phyloP scores from a whole-genome alignment of 805 yeast genomes.

The Zygosaccharomyces pseudorouxii region DNA sequence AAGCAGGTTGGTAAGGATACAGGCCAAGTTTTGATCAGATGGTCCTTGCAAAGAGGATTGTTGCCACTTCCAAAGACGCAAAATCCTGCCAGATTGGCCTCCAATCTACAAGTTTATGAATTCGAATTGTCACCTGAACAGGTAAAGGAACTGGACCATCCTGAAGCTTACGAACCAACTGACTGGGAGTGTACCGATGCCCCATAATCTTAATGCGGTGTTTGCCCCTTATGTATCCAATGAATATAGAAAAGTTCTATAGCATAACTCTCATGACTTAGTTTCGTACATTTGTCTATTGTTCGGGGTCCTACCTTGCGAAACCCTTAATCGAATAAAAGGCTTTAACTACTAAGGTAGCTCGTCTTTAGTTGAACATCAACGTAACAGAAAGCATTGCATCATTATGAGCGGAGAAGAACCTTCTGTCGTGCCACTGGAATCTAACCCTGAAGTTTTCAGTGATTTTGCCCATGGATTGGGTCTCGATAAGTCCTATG shows the following conservation, averaged over 20 bases:
- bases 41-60: slow-evolving; percentile 70
- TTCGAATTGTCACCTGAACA: slow-evolving; percentile 45
- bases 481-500: slow-evolving; percentile 58
- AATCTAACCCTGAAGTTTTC: slow-evolving; percentile 85
- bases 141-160: slow-evolving; percentile 41
- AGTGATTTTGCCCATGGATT: slow-evolving; percentile 59
- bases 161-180: slow-evolving; percentile 61
- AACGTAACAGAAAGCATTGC: background rate
- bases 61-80: slow-evolving; percentile 68
- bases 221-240: background rate
- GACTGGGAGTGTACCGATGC: slow-evolving; percentile 73
- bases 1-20: slow-evolving; percentile 45
- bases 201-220: slow-evolving; percentile 35
- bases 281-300: background rate
- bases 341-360: background rate
- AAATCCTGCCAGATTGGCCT: slow-evolving; percentile 45
- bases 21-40: slow-evolving; percentile 63
- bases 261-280: background rate
- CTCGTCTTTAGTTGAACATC: background rate
- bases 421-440: slow-evolving; percentile 71
- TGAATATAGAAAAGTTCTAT: background rate
- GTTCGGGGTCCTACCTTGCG: background rate
- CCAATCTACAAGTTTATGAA: slow-evolving; percentile 52
- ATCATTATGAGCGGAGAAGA: slow-evolving; percentile 6
- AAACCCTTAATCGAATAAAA: background rate